Evolutionary conservation across 441 rosid genomes (phyloP), one percentile per base, ranked within the genome.

Genomic region (Erodium trifolium): DNA sequence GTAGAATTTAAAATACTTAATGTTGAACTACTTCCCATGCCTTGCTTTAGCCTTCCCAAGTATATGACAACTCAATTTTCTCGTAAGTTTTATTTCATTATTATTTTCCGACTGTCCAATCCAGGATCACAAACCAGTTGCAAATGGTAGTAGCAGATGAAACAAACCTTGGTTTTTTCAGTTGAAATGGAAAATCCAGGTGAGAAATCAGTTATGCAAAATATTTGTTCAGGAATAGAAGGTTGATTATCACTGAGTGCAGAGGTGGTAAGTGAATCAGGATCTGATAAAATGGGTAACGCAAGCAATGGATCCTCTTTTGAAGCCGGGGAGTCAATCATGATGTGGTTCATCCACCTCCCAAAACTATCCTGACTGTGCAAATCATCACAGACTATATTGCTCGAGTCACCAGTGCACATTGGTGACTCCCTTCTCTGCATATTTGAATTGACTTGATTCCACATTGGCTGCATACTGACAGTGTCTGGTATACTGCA

Each of bases 351-450:
- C 65, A 95, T 80, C 99, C 99, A 95, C 78, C 70, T 87, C 71
- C 98, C 93, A 80, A 92, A 87, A 85, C 96, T 89, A 68, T 90
- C 99, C 81, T 90, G 96, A 80, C 85, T 89, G 75, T 84, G 87
- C 75, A 84, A 77, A 77, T 90, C 84, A 57, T 83, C 84, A 75
- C 71, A 68, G 45, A 67, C 78, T 70, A 77, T 29, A 76, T 66
- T 72, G 72, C 80, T 81, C 80, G 80, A 37, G 75, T 81, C 81
- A 71, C 73, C 73, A 68, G 77, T 41, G 70, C 75, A 77, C 53
- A 67, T 49, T 60, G 70, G 71, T 71, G 78, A 66, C 73, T 82
- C 81, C 16, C 75, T 76, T 64, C 45, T 41, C 10, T 67, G 86
- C 18, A 67, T 57, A 69, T 67, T 76, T 71, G 83, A 77, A 76